Evolutionary conservation across 805 yeast genomes (phyloP), one percentile per base, ranked within the genome.

Genomic region (Candida odintsovae): DNA sequence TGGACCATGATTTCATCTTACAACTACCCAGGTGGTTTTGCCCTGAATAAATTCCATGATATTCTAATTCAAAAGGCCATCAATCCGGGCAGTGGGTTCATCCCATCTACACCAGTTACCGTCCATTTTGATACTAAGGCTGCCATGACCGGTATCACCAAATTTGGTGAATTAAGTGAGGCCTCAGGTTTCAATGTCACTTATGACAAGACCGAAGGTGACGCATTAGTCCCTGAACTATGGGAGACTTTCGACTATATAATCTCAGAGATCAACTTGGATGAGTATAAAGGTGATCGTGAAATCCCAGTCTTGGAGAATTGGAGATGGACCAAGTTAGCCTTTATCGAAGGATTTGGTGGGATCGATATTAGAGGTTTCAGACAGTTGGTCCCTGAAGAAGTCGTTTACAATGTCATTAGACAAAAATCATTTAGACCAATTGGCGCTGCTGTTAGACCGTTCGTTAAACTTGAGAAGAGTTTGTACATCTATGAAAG

Each of bases 11-110:
- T 80, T 5, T 88, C 96, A 1, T 73, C 84, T 42, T 69, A 69
- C 62, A 92, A 92, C 63, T 92, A 92, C 60, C 96, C 97, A 3
- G 97, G 97, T 12, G 97, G 97, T 0, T 72, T 66, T 1, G 96
- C 96, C 0, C 65, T 90, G 29, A 50, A 59, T 15, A 57, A 58
- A 20, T 72, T 86, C 48, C 85, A 88, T 56, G 55, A 69, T 10
- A 55, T 76, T 22, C 43, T 66, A 25, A 41, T 47, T 44, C 41
- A 9, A 49, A 50, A 33, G 15, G 11, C 45, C 15, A 35, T 20
- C 29, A 44, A 29, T 45, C 36, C 45, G 16, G 46, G 45, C 6
- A 41, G 45, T 5, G 47, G 59, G 22, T 33, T 33, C 12, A 18
- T 8, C 20, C 8, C 11, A 8, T 16, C 36, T 18, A 33, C 18